Percentiles rank a stretch among this genome's conserved stretches.
Conservation (phyloP, 768 basidiomycete species). For the Rhizopogon rudus region DNA sequence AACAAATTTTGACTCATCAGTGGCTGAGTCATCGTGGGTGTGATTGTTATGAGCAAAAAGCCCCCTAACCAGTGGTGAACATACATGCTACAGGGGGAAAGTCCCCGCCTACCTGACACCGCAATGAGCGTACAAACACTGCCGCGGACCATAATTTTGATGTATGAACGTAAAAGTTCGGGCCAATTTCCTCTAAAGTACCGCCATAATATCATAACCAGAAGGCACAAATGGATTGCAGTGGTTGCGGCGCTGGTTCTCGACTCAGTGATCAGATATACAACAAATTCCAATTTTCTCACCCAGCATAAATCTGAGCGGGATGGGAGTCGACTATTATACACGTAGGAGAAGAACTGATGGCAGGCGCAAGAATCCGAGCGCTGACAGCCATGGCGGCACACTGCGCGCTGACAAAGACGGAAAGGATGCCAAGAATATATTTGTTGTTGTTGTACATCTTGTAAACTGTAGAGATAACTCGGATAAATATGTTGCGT, state of each 20-base stretch:
- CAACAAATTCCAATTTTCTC: not conserved
- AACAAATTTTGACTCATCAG: slow-evolving; percentile 14
- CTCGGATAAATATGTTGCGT: not conserved
- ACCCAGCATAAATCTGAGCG: slow-evolving; percentile 17
- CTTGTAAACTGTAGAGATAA: slow-evolving; percentile 9
- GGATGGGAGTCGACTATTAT: slow-evolving; percentile 7
- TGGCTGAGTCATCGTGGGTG: slow-evolving; percentile 5
- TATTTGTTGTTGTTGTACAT: slow-evolving; percentile 8
- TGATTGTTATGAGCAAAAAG: slow-evolving; percentile 16
- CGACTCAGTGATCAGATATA: not conserved
- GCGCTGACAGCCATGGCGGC: slow-evolving; percentile 16
- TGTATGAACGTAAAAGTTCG: not conserved
- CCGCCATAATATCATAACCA: slow-evolving; percentile 16
- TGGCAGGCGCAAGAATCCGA: slow-evolving; percentile 3
- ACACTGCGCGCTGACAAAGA: slow-evolving; percentile 7
- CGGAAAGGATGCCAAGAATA: slow-evolving; percentile 7
- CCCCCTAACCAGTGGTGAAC: slow-evolving; percentile 4
- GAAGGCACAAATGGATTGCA: slow-evolving; percentile 8
- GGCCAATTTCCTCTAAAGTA: slow-evolving; percentile 2
- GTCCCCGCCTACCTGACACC: slow-evolving; percentile 9
- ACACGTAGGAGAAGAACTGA: slow-evolving; percentile 12
- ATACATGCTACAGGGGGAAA: not conserved
- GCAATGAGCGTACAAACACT: slow-evolving; percentile 2
- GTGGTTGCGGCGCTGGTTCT: slow-evolving; percentile 13
- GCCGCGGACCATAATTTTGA: slow-evolving; percentile 6